Conservation (phyloP, 768 basidiomycete genomes). For the Amanita exitialis region DNA sequence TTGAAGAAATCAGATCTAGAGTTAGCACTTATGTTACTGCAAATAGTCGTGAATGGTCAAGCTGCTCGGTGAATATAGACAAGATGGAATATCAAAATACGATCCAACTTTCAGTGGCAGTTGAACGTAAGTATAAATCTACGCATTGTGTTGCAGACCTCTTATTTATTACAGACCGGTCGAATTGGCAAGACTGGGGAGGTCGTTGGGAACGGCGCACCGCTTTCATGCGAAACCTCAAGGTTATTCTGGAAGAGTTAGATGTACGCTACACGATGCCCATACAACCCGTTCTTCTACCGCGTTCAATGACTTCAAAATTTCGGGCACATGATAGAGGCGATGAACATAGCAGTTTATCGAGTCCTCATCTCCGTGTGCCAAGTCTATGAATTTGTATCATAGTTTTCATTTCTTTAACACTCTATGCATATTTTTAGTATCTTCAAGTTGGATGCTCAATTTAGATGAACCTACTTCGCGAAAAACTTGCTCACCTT, state of each 20-base stretch:
- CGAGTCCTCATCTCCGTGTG: neutral
- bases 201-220: conserved; percentile 70
- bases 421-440: no score
- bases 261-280: conserved; percentile 64
- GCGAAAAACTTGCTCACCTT: no score
- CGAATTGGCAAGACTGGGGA: conserved; percentile 86
- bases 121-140: conserved; percentile 49
- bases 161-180: conserved; percentile 37
- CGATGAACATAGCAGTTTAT: neutral
- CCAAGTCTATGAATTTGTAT: neutral
- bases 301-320: conserved; percentile 10
- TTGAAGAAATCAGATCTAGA: conserved; percentile 55
- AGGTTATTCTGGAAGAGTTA: conserved; percentile 61
- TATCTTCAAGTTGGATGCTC: no score
- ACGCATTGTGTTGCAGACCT: neutral
- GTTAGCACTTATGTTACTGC: conserved; percentile 48
- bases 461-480: no score
- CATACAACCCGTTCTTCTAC: conserved; percentile 59
- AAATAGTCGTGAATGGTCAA: conserved; percentile 69
- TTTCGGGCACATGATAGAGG: neutral
- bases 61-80: conserved; percentile 56
- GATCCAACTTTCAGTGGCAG: conserved; percentile 51
- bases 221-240: conserved; percentile 66
- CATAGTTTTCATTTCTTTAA: no score
- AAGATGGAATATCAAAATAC: conserved; percentile 75